Percentiles rank a stretch among this genome's conserved stretches.
These are phyloP conservation scores for Houttuynia cordata DNA, from an alignment of 164 flowering plant species.

Conservation along the genomic window DNA sequence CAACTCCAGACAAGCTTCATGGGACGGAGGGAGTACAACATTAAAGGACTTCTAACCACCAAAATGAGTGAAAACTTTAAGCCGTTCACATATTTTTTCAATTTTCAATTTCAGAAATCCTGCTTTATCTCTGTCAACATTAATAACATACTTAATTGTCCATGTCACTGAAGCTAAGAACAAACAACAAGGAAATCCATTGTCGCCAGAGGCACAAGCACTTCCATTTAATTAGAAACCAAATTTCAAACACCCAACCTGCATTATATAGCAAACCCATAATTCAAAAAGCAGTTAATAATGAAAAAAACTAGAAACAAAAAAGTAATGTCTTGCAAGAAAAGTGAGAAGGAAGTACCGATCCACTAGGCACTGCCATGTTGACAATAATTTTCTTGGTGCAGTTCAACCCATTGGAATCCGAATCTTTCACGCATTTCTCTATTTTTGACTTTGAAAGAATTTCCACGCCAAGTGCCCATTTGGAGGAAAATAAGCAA, in stretches of 20 bases:
- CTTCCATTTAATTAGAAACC: too few species aligned
- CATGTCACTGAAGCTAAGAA: too few species aligned
- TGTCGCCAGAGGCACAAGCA: too few species aligned
- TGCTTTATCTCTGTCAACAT: too few species aligned
- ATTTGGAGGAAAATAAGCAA: conserved; percentile 1
- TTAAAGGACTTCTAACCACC: not conserved
- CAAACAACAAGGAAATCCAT: too few species aligned
- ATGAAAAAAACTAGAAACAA: not conserved
- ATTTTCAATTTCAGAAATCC: too few species aligned
- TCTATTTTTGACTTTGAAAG: conserved; percentile 87
- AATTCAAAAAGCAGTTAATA: not conserved
- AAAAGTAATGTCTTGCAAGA: not conserved
- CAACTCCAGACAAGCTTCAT: too few species aligned
- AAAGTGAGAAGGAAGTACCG: conserved; percentile 20
- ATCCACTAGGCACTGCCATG: conserved; percentile 84
- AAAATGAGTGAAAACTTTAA: not conserved
- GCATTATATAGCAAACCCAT: not conserved
- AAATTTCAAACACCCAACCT: too few species aligned
- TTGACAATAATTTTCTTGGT: conserved; percentile 55
- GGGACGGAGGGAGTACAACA: too few species aligned
- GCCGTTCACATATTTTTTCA: too few species aligned
- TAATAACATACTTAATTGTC: too few species aligned
- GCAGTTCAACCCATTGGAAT: conserved; percentile 44
- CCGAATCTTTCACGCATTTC: conserved; percentile 60
- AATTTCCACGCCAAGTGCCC: conserved; percentile 32